phyloP scores from a whole-genome alignment of 106 monocot genomes.

The Iris macrosiphon region DNA sequence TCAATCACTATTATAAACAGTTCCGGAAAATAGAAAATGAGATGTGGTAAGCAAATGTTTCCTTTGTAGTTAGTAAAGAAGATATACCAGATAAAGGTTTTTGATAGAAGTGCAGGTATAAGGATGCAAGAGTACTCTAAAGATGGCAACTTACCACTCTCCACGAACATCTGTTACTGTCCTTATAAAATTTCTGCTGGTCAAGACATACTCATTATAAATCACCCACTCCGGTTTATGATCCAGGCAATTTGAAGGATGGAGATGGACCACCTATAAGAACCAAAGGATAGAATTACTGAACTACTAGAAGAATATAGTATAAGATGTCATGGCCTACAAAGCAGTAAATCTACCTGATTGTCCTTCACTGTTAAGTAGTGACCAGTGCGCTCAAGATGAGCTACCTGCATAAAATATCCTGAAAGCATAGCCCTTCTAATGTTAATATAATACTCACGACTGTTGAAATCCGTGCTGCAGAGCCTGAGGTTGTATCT shows the following conservation, averaged over 20 bases:
- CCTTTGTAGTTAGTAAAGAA: too few relatives aligned
- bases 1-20: too few relatives aligned
- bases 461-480: slow-evolving; percentile 67
- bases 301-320: background rate
- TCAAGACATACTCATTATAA: slow-evolving; percentile 67
- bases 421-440: slow-evolving; percentile 59
- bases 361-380: slow-evolving; percentile 78
- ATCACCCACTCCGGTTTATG: slow-evolving; percentile 81
- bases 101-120: background rate
- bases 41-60: too few relatives aligned
- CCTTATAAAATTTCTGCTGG: slow-evolving; percentile 62
- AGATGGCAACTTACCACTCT: slow-evolving; percentile 39
- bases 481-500: slow-evolving; percentile 64
- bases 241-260: slow-evolving; percentile 56
- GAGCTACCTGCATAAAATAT: slow-evolving; percentile 84
- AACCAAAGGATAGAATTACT: background rate
- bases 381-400: slow-evolving; percentile 62
- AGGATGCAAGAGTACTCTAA: background rate
- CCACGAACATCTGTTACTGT: slow-evolving; percentile 64
- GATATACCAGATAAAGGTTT: too few relatives aligned
- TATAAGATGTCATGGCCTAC: background rate
- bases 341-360: slow-evolving; percentile 25
- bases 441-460: slow-evolving; percentile 63
- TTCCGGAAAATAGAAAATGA: too few relatives aligned
- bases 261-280: slow-evolving; percentile 54